These are phyloP conservation scores for Plantago elongata DNA, from an alignment of 257 asterid genomes.

Conservation along the genomic window DNA sequence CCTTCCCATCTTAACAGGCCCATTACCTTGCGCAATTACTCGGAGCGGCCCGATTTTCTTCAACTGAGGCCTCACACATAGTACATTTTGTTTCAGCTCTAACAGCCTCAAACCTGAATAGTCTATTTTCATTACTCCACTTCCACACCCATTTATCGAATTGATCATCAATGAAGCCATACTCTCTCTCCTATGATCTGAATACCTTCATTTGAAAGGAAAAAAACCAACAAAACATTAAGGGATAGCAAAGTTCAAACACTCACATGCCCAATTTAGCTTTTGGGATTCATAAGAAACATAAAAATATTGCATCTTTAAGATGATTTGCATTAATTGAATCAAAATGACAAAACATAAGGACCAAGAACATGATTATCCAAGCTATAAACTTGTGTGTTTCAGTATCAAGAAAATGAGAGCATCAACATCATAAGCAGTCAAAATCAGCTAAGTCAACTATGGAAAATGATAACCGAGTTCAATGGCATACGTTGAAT, in stretches of 20 bases:
- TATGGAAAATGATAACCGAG: not conserved
- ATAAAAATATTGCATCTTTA: not conserved
- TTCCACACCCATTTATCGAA: constrained; percentile 27
- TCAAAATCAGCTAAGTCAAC: not conserved
- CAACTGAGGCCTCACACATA: constrained; percentile 23
- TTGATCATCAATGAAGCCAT: constrained; percentile 46
- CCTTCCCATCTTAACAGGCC: constrained; percentile 42
- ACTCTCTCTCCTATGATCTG: constrained; percentile 8
- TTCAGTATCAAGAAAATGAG: not conserved
- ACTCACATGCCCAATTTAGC: not conserved
- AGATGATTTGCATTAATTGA: not conserved
- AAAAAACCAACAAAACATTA: not conserved
- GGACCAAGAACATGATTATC: not conserved
- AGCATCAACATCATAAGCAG: not conserved
- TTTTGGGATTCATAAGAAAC: not conserved
- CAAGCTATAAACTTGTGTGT: not conserved
- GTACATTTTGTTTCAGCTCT: constrained; percentile 21
- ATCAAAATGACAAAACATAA: not conserved
- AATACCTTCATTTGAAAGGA: not conserved
- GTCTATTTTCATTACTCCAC: constrained; percentile 31
- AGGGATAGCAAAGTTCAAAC: not conserved
- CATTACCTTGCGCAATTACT: constrained; percentile 32
- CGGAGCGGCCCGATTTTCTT: constrained; percentile 22
- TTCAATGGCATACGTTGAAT: not conserved
- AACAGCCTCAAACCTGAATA: constrained; percentile 35